Base-by-base conservation (phyloP, 495 filamentous ascomycete species). In the Cryomyces minteri region DNA sequence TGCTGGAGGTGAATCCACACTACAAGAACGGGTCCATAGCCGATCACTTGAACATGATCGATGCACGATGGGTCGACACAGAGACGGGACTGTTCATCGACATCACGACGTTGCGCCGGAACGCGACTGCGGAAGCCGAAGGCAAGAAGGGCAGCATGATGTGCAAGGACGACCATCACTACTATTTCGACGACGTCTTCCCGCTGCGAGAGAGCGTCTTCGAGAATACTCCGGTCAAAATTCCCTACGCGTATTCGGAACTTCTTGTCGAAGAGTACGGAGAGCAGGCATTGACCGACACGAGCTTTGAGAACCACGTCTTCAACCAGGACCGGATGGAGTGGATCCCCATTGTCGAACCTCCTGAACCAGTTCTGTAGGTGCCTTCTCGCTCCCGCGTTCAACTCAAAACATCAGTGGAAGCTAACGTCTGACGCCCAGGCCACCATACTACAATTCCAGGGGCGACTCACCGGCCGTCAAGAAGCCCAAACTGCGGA, bases 231-330 rank as follows among this genome's bases (percentile, higher is more conserved):
- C 68, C 72, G 9, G 85, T 84, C 10, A 74, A 74, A 55, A 71
- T 93, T 43, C 87, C 87, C 6, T 88, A 73, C 52, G 70, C 71
- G 30, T 92, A 86, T 58, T 71, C 80, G 9, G 66, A 71, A 46
- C 67, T 94, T 28, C 65, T 94, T 47, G 63, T 68, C 32, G 75
- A 79, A 40, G 86, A 94, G 61, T 94, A 94, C 52, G 75, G 80
- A 11, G 50, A 61, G 4, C 71, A 68, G 48, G 72, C 81, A 5
- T 57, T 94, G 55, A 74, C 73, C 0, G 65, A 67, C 34, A 79
- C 74, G 5, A 63, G 69, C 43, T 88, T 76, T 58, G 62, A 71
- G 50, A 44, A 45, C 5, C 51, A 55, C 43, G 34, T 44, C 31
- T 58, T 55, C 33, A 46, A 48, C 12, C 18, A 43, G 44, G 43